Conservation (phyloP, 2,329 filamentous ascomycete genomes). For the Cladophialophora chaetospira region DNA sequence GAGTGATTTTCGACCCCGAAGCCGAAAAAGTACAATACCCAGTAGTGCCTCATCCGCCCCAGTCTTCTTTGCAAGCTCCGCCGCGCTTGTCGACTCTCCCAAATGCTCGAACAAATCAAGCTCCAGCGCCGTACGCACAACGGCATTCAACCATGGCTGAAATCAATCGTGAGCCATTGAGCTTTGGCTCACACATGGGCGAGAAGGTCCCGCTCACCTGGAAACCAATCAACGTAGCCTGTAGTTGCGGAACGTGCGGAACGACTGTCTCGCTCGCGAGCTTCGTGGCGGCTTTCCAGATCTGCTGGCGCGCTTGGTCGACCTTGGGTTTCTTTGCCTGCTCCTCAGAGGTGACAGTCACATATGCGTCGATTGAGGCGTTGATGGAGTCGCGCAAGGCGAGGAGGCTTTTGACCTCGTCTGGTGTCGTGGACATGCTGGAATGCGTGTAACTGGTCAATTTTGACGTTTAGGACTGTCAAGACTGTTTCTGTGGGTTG, state of each 20-base stretch:
- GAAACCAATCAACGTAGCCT: constrained; percentile 11
- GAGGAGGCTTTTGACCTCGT: constrained; percentile 10
- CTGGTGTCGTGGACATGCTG: constrained; percentile 7
- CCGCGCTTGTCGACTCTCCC: constrained; percentile 30
- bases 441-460: not conserved
- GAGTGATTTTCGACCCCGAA: not conserved
- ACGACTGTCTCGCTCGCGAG: constrained; percentile 9
- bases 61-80: constrained; percentile 35
- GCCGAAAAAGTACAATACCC: constrained; percentile 25
- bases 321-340: constrained; percentile 1
- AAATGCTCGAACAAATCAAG: constrained; percentile 14
- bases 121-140: constrained; percentile 14
- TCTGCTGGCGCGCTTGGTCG: constrained; percentile 10
- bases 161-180: no score
- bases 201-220: no score
- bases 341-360: constrained; percentile 6
- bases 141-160: constrained; percentile 17
- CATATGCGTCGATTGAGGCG: constrained; percentile 11
- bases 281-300: constrained; percentile 6
- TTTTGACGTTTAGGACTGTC: not conserved
- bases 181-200: no score
- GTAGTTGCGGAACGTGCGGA: not conserved
- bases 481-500: no score
- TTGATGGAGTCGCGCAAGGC: constrained; percentile 15
- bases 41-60: constrained; percentile 38